phyloP scores from a whole-genome alignment of 2,329 filamentous ascomycete genomes.

The Neonectria neomacrospora region DNA sequence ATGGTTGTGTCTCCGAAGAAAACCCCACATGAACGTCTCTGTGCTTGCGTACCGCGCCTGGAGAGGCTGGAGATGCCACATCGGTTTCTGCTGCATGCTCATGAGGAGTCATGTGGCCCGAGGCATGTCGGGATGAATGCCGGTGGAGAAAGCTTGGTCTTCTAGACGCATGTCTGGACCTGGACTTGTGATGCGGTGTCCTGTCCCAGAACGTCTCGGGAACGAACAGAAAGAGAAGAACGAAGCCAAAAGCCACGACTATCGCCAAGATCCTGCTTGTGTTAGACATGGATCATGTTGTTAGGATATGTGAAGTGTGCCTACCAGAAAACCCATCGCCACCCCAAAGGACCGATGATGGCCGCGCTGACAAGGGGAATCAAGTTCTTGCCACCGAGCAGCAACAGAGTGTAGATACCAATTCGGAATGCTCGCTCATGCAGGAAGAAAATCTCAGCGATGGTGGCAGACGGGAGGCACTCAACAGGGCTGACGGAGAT shows the following conservation, averaged over 20 bases:
- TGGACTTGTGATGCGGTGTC: conserved; percentile 64
- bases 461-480: conserved; percentile 90
- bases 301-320: conserved; percentile 35
- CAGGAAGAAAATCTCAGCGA: conserved; percentile 95
- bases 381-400: conserved; percentile 92
- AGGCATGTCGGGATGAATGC: conserved; percentile 56
- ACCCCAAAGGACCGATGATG: conserved; percentile 80
- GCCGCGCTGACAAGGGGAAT: conserved; percentile 87
- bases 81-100: conserved; percentile 9
- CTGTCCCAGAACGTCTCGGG: conserved; percentile 97
- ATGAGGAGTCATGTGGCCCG: conserved; percentile 21
- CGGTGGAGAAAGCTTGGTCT: conserved; percentile 60
- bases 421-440: conserved; percentile 94
- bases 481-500: conserved; percentile 90
- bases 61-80: conserved; percentile 28
- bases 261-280: conserved; percentile 80
- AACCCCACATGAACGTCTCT: conserved; percentile 50
- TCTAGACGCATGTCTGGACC: conserved; percentile 44
- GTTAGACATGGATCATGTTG: background rate
- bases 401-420: conserved; percentile 89
- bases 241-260: conserved; percentile 75
- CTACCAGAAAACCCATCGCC: conserved; percentile 93
- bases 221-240: conserved; percentile 87
- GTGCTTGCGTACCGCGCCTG: conserved; percentile 35
- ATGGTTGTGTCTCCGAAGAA: conserved; percentile 25